phyloP scores from a whole-genome alignment of 495 filamentous ascomycete genomes.

The Massariosphaeria phaeospora region DNA sequence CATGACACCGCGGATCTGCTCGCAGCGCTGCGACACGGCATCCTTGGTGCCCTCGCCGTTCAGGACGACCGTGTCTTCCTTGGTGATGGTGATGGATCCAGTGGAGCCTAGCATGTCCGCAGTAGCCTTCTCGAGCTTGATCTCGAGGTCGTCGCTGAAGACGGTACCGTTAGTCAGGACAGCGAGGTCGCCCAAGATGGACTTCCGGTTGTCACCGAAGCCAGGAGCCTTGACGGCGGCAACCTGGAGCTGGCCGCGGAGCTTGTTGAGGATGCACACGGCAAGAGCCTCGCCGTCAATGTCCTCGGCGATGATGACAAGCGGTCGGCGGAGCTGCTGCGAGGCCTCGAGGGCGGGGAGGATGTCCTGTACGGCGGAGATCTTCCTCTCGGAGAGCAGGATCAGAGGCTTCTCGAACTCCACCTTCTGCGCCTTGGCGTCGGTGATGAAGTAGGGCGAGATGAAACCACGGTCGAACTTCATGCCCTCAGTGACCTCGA shows the following conservation, averaged over 20 bases:
- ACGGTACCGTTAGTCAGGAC: slow-evolving; percentile 95
- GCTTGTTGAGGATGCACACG: slow-evolving; percentile 99
- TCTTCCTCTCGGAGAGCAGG: slow-evolving; percentile 99
- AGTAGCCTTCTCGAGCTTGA: slow-evolving; percentile 97
- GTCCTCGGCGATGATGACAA: slow-evolving; percentile 98
- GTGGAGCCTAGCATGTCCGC: slow-evolving; percentile 94
- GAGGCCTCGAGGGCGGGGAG: slow-evolving; percentile 96
- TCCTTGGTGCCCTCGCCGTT: slow-evolving; percentile 98
- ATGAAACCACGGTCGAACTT: slow-evolving; percentile 98
- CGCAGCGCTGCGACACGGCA: slow-evolving; percentile 85
- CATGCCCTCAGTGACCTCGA: slow-evolving; percentile 99
- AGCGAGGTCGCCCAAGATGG: slow-evolving; percentile 91
- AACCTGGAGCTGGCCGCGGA: slow-evolving; percentile 97
- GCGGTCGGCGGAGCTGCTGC: slow-evolving; percentile 87
- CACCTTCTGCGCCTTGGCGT: slow-evolving; percentile 95
- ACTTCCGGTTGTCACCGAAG: slow-evolving; percentile 99
- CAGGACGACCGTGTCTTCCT: slow-evolving; percentile 98
- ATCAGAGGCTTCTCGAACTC: slow-evolving; percentile 99
- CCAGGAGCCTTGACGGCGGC: slow-evolving; percentile 98
- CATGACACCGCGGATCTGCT: slow-evolving; percentile 98
- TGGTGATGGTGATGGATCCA: slow-evolving; percentile 98
- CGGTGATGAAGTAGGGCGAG: slow-evolving; percentile 99
- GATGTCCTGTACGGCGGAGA: slow-evolving; percentile 96
- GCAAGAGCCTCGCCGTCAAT: slow-evolving; percentile 98
- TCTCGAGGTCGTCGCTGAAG: slow-evolving; percentile 95